Evolutionary conservation across 2,329 filamentous ascomycete species (phyloP).

Genomic region (Pseudocercospora eumusae): DNA sequence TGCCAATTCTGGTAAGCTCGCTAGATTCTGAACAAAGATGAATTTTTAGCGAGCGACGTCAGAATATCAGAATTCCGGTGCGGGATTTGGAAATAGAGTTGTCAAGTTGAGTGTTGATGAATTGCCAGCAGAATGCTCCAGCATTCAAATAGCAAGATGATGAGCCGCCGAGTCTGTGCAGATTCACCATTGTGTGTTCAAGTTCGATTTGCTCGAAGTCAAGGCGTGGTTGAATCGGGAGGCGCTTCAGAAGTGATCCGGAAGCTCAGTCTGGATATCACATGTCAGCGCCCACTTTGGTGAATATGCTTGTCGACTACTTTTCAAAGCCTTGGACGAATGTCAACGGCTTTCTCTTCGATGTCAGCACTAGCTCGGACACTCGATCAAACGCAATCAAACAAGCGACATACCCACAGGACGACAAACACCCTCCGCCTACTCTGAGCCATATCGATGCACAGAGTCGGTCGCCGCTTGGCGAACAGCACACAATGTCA

Average conservation of each 20-base stretch:
- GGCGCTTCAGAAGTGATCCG: not conserved
- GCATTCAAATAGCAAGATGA: not conserved
- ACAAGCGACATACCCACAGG: not conserved
- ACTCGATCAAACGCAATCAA: not conserved
- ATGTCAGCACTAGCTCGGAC: not conserved
- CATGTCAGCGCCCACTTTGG: not conserved
- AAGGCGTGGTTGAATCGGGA: not conserved
- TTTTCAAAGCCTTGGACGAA: not conserved
- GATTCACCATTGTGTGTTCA: not conserved
- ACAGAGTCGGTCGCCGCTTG: not conserved
- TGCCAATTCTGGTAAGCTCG: not conserved
- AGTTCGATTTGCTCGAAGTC: not conserved
- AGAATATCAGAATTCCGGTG: not conserved
- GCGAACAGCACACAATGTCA: not conserved
- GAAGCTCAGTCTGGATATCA: not conserved
- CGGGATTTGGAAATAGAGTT: not conserved
- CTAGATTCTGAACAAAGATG: conserved; percentile 8
- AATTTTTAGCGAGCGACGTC: not conserved
- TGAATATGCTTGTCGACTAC: not conserved
- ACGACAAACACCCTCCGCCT: not conserved
- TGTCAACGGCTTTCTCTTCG: not conserved
- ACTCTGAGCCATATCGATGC: not conserved
- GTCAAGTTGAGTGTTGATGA: not conserved
- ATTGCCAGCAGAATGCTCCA: not conserved
- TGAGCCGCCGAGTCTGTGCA: not conserved